Percentiles rank a stretch among this genome's conserved stretches.
phyloP scores from a whole-genome alignment of 169 alveolate species.

The Plasmodium chabaudi region DNA sequence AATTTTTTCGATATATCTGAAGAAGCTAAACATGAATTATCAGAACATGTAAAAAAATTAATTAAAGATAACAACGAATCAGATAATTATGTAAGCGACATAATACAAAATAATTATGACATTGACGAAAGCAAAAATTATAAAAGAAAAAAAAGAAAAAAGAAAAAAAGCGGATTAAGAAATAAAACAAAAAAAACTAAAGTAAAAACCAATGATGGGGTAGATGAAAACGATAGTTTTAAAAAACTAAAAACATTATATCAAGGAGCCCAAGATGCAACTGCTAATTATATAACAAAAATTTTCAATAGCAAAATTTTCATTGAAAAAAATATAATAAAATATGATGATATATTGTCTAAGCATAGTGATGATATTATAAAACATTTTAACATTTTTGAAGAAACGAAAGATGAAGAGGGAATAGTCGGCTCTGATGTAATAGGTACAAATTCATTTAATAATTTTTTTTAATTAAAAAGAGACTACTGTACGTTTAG shows the following conservation, averaged over 20 bases:
- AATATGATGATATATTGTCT: constrained; percentile 53
- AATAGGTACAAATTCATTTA: constrained; percentile 3
- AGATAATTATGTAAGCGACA: not conserved
- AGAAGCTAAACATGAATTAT: constrained; percentile 55
- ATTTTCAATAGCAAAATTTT: constrained; percentile 12
- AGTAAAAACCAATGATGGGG: constrained; percentile 5
- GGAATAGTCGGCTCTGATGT: constrained; percentile 1
- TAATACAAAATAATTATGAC: not conserved
- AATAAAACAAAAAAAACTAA: constrained; percentile 9
- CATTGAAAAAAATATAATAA: constrained; percentile 37
- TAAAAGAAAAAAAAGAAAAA: constrained; percentile 18
- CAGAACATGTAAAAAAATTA: constrained; percentile 65
- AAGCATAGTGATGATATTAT: constrained; percentile 32
- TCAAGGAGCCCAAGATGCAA: constrained; percentile 30
- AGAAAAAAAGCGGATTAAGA: constrained; percentile 10
- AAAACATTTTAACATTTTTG: constrained; percentile 38
- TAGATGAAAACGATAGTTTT: constrained; percentile 11
- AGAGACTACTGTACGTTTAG: too few species aligned
- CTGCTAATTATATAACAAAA: constrained; percentile 32
- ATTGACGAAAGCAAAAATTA: not conserved
- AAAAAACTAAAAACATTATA: constrained; percentile 39
- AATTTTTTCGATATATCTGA: constrained; percentile 40
- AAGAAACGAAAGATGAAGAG: constrained; percentile 11
- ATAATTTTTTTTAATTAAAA: not conserved
- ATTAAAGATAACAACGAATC: constrained; percentile 21